Base-by-base conservation (phyloP, 345 rosid genomes). In the Arabidopsis arenosa region DNA sequence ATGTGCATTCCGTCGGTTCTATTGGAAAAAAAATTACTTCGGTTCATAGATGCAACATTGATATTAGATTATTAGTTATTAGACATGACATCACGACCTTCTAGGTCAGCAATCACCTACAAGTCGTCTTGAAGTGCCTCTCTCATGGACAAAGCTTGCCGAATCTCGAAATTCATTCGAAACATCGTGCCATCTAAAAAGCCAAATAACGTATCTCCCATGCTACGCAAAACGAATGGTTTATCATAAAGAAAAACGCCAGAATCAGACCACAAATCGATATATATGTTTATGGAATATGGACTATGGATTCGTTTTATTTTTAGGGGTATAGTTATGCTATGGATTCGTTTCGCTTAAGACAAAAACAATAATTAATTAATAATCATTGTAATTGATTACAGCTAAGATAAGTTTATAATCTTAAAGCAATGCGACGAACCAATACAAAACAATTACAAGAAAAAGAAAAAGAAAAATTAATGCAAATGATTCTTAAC, bases 311-410 rank as follows among this genome's bases (percentile, higher is more conserved):
- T 75, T 67, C 58, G 39, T 37, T 61, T 62, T 63, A 15, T 76
- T 6, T 69, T 62, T 68, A 54, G 70, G 70, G 58, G 70, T 47
- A 44, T 15, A 33, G 2, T 63, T 40, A 37, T 45, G 66, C 40
- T 63, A 17, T 63, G 10, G 70, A 77, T 63, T 77, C 80, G 72
- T 56, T 70, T 70, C 55, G 66, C 47, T 63, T 45, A 61, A 72
- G 33, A 61, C 61, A 51, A 51, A 58, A 75, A 47, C 21, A 36
- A 36, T 74, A 44, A 40, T 47, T 23, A 28, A 48, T 40, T 62
- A 18, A 49, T 49, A 41, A 55, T 70, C 51, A 53, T 61, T 43
- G 4, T 54, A 33, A 69, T 54, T 17, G 76, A 76, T 70, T 63
- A 76, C 80, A 70, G 75, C 75, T 70, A 76, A 54, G 56, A 21